A percentile compares a stretch with the other conserved stretches of the same genome.
phyloP scores from a whole-genome alignment of 2,329 filamentous ascomycete genomes.

The Diaporthe ilicicola region DNA sequence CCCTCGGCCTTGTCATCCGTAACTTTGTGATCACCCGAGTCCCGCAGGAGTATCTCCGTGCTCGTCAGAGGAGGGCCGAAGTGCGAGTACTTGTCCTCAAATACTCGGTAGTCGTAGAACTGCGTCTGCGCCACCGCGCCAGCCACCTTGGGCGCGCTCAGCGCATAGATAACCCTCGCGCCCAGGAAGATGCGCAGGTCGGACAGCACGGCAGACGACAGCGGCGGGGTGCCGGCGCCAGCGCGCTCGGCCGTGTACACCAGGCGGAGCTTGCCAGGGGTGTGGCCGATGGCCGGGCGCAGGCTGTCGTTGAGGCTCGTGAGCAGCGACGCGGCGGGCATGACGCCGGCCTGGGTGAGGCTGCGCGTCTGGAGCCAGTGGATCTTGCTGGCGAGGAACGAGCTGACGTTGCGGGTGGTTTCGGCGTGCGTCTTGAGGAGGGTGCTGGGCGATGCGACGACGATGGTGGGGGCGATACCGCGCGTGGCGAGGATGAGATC shows the following conservation, averaged over 20 bases:
- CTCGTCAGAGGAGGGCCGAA: conserved; percentile 85
- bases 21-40: conserved; percentile 67
- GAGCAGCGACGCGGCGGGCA: conserved; percentile 73
- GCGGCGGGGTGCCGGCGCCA: conserved; percentile 66
- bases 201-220: conserved; percentile 76
- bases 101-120: conserved; percentile 83
- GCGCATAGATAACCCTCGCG: conserved; percentile 83
- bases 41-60: conserved; percentile 79
- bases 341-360: conserved; percentile 74
- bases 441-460: conserved; percentile 80
- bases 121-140: conserved; percentile 89
- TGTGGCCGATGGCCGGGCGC: conserved; percentile 66
- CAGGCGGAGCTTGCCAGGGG: conserved; percentile 79
- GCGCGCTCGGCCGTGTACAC: conserved; percentile 81
- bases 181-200: conserved; percentile 84
- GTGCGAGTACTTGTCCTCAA: conserved; percentile 61
- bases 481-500: conserved; percentile 78
- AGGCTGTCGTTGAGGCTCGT: conserved; percentile 68
- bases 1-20: conserved; percentile 70
- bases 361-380: conserved; percentile 77
- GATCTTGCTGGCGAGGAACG: conserved; percentile 70
- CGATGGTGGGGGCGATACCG: conserved; percentile 80
- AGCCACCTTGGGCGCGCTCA: conserved; percentile 84
- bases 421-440: conserved; percentile 73
- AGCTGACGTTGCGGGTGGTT: conserved; percentile 66